Evolutionary conservation across 352 stramenopile species (phyloP), one percentile per base, ranked within the genome.

Genomic region (Phytopythium sindhum): DNA sequence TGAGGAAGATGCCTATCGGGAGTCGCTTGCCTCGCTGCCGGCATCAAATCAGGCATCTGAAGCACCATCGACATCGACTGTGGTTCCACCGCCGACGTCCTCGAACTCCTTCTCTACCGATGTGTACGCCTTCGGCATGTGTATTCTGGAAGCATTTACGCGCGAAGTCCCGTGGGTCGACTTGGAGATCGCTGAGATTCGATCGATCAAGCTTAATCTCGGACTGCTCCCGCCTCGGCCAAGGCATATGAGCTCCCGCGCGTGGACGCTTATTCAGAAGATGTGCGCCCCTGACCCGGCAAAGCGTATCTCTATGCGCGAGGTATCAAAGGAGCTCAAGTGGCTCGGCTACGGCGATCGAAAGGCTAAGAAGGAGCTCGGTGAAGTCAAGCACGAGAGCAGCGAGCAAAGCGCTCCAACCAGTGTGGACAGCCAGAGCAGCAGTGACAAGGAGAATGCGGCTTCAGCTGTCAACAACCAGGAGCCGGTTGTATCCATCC

Each of bases 81-180:
- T 35, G 21, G 19, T 58, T 12, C 11, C 42, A 24, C 61, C 24
- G 8, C 70, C 62, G 62, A 64, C 62, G 11, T 77, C 67, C 0
- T 61, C 74, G 1, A 75, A 58, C 15, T 76, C 75, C 1, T 86
- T 84, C 26, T 69, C 72, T 3, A 78, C 72, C 0, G 82, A 93
- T 56, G 73, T 91, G 42, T 93, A 89, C 62, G 77, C 81, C 15
- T 84, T 91, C 41, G 84, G 84, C n/a, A 90, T 93, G 82, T 90
- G 77, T 45, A 89, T 91, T 28, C n/a, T 90, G 9, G 82, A 93
- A 44, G 74, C 80, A 2, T 62, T 90, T 29, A 89, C 82, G 1
- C 67, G 70, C 0, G 70, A 76, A 12, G 61, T 78, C 0, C 84
- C 84, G 0, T 93, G 83, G 83, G 64, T 48, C 15, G 69, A 55